A percentile compares a stretch with the other conserved stretches of the same genome.
These are phyloP conservation scores for Aegilops tauschii DNA, from an alignment of 176 grass and related monocot genomes.

Conservation along the genomic window DNA sequence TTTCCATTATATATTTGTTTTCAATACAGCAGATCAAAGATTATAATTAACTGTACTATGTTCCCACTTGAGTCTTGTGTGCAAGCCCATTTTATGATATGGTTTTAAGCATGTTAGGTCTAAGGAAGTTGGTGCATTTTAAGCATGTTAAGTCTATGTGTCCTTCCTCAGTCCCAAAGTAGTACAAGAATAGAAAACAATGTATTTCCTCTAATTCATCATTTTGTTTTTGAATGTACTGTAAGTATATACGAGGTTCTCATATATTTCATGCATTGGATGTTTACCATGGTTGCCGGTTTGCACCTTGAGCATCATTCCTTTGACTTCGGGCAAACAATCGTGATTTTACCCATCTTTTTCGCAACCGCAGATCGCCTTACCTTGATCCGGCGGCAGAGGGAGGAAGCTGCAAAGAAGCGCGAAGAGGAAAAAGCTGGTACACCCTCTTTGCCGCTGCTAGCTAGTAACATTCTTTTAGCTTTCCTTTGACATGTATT, in stretches of 20 bases:
- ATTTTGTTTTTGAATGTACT: background rate
- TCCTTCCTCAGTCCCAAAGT: background rate
- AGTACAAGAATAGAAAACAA: background rate
- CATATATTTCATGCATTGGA: background rate
- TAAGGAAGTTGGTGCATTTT: background rate
- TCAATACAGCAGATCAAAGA: background rate
- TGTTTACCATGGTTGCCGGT: background rate
- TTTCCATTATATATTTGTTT: background rate
- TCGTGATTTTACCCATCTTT: constrained; percentile 9
- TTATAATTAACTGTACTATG: background rate
- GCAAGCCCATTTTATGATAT: background rate
- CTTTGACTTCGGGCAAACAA: background rate
- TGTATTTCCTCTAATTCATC: background rate
- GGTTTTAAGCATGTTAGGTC: background rate
- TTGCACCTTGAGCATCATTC: background rate
- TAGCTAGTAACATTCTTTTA: background rate
- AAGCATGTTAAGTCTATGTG: no score
- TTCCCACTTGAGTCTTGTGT: background rate
- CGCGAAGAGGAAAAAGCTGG: constrained; percentile 85
- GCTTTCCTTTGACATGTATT: background rate
- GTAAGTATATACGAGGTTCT: background rate
- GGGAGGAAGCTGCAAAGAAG: constrained; percentile 86
- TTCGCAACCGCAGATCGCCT: constrained; percentile 56
- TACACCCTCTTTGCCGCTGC: constrained; percentile 18
- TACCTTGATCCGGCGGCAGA: constrained; percentile 63